Conservation (phyloP, 1,139 yeast species). For the Taphrina flavorubra region DNA sequence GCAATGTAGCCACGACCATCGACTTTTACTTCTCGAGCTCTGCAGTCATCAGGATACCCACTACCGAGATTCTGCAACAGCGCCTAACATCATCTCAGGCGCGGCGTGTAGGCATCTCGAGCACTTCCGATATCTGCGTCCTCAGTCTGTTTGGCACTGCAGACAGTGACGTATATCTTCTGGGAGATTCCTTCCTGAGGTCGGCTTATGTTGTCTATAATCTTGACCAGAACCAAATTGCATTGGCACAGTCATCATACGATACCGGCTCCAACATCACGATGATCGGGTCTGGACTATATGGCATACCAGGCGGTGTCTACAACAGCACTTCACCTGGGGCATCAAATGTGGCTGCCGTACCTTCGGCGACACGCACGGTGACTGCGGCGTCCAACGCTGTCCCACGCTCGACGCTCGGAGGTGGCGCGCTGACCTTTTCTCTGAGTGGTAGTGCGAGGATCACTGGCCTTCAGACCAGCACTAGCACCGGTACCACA, state of each 20-base stretch:
- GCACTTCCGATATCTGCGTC: conserved; percentile 42
- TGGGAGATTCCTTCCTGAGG: conserved; percentile 79
- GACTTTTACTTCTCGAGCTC: conserved; percentile 55
- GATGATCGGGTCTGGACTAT: conserved; percentile 17
- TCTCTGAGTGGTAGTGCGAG: conserved; percentile 6
- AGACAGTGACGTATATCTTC: conserved; percentile 48
- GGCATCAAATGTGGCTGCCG: conserved; percentile 31
- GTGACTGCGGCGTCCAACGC: conserved; percentile 18
- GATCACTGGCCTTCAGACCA: not conserved
- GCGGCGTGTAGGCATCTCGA: conserved; percentile 36
- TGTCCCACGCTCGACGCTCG: conserved; percentile 17
- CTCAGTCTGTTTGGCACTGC: conserved; percentile 39
- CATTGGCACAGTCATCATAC: conserved; percentile 65
- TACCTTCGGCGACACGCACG: conserved; percentile 25
- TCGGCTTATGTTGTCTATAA: conserved; percentile 80
- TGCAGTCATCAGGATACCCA: conserved; percentile 54
- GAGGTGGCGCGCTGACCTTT: conserved; percentile 11
- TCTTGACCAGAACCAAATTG: conserved; percentile 66
- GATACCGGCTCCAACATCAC: conserved; percentile 16
- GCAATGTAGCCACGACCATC: conserved; percentile 47
- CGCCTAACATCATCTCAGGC: conserved; percentile 41
- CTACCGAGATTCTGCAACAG: conserved; percentile 41
- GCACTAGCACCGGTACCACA: not conserved
- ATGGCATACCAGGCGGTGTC: conserved; percentile 35
- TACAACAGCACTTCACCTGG: conserved; percentile 33